Conservation (phyloP, 2,329 filamentous ascomycete genomes). For the Annulohypoxylon truncatum region DNA sequence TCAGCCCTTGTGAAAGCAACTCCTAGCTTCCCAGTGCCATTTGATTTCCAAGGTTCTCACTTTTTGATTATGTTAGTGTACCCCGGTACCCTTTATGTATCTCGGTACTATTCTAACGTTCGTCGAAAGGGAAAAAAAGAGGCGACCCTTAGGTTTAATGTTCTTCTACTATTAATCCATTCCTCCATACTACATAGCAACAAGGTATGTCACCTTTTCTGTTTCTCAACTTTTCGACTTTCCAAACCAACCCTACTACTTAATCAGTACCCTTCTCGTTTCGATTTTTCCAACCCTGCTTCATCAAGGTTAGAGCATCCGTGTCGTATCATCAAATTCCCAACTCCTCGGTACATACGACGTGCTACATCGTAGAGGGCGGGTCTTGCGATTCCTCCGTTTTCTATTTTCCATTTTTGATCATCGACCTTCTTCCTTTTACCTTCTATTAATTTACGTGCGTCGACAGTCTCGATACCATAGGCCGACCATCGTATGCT, state of each 20-base stretch:
- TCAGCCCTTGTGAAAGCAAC: constrained; percentile 30
- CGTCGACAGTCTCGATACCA: constrained; percentile 35
- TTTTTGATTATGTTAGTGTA: constrained; percentile 35
- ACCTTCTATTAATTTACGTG: not conserved
- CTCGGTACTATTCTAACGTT: constrained; percentile 35
- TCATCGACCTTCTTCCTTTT: not conserved
- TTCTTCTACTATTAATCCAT: constrained; percentile 21
- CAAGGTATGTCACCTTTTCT: constrained; percentile 24
- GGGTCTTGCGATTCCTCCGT: not conserved
- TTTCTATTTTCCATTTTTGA: not conserved
- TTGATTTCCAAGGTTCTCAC: constrained; percentile 23
- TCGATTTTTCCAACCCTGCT: constrained; percentile 37
- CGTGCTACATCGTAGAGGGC: too few relatives aligned
- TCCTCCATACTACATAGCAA: constrained; percentile 14
- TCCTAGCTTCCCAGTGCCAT: not conserved
- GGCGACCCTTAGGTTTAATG: constrained; percentile 16
- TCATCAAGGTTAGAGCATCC: constrained; percentile 35
- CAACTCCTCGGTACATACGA: not conserved
- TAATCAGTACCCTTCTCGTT: too few relatives aligned
- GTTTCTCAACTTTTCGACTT: not conserved
- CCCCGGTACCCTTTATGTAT: constrained; percentile 31
- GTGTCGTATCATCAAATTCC: constrained; percentile 31
- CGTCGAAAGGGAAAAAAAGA: constrained; percentile 27
- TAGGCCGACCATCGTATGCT: constrained; percentile 40
- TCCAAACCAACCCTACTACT: constrained; percentile 7